Conservation (phyloP, 257 asterid genomes). For the Nicotiana noctiflora region DNA sequence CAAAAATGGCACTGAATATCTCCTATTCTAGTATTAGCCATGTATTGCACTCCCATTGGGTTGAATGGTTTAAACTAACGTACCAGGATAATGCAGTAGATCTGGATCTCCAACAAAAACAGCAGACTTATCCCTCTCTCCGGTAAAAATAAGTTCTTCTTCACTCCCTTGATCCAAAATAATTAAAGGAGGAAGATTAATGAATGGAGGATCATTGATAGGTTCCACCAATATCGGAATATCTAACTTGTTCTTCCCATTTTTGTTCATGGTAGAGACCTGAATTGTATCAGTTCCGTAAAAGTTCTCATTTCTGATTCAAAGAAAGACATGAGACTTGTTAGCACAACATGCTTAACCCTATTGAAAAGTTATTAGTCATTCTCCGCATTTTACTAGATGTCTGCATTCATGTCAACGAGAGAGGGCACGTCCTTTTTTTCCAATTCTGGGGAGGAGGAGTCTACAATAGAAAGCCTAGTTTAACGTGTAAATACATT, state of each 20-base stretch:
- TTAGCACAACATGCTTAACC: not conserved
- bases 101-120: slow-evolving; percentile 70
- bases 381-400: not conserved
- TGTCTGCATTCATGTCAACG: not conserved
- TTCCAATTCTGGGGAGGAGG: not conserved
- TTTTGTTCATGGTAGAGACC: slow-evolving; percentile 56
- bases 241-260: slow-evolving; percentile 55
- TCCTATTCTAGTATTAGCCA: not conserved
- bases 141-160: slow-evolving; percentile 47
- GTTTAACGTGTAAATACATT: not conserved
- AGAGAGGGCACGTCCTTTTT: not conserved
- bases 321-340: not conserved
- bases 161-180: slow-evolving; percentile 44
- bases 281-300: slow-evolving; percentile 54
- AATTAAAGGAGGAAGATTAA: slow-evolving; percentile 61
- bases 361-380: not conserved
- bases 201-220: slow-evolving; percentile 74
- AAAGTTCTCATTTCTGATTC: slow-evolving; percentile 57
- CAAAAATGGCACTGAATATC: not conserved
- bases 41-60: not conserved
- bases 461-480: not conserved
- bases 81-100: slow-evolving; percentile 71
- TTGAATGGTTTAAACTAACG: not conserved
- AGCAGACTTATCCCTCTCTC: slow-evolving; percentile 24
- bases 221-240: slow-evolving; percentile 77